Percentiles rank a stretch among this genome's conserved stretches.
phyloP scores from a whole-genome alignment of 176 grass and related monocot species.

The Triticum timopheevii region DNA sequence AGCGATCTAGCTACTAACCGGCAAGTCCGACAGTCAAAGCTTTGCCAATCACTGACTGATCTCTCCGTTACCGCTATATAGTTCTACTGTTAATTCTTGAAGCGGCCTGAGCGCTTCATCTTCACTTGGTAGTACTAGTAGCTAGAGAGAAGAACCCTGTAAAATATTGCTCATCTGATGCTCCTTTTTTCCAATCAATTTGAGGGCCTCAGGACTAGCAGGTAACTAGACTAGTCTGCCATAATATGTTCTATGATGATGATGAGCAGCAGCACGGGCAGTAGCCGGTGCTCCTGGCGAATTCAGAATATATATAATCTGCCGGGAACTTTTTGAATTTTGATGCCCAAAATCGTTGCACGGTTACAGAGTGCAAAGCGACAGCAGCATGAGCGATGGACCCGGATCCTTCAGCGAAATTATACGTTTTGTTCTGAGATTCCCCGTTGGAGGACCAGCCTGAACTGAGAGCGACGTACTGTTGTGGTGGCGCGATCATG shows the following conservation, averaged over 20 bases:
- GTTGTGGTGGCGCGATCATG: background rate
- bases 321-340: background rate
- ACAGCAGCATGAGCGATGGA: background rate
- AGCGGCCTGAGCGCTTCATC: constrained; percentile 28
- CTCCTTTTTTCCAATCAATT: background rate
- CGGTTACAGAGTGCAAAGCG: background rate
- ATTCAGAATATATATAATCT: constrained; percentile 2
- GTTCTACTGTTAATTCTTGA: constrained; percentile 27
- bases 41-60: constrained; percentile 11
- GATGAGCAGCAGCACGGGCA: background rate
- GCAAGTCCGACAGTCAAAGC: constrained; percentile 12
- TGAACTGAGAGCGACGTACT: background rate
- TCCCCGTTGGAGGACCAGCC: too few relatives aligned
- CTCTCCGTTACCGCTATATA: constrained; percentile 1
- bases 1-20: constrained; percentile 35
- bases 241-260: background rate
- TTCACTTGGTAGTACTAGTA: constrained; percentile 12
- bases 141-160: constrained; percentile 22
- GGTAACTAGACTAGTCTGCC: background rate
- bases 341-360: background rate
- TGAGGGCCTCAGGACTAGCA: background rate
- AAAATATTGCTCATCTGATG: background rate
- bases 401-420: background rate
- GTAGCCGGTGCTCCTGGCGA: background rate
- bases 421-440: background rate